These are phyloP conservation scores for Cyclostephanos tholiformis DNA, from an alignment of 108 stramenopile species.

Conservation along the genomic window DNA sequence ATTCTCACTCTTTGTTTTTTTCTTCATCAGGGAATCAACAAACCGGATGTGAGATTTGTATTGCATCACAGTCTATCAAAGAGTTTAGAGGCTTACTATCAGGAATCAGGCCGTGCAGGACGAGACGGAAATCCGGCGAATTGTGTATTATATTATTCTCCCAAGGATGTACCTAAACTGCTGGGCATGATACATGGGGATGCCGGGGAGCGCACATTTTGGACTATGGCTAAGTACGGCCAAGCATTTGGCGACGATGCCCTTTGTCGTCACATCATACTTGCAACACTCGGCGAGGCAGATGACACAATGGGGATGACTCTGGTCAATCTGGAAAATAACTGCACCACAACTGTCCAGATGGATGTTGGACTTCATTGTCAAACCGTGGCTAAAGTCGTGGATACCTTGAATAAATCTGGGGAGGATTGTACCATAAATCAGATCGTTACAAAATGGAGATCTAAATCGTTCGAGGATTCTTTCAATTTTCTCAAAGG, in stretches of 20 bases:
- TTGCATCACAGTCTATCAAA: slow-evolving; percentile 87
- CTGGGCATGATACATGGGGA: slow-evolving; percentile 72
- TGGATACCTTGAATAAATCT: slow-evolving; percentile 40
- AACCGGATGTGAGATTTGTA: slow-evolving; percentile 87
- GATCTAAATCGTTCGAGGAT: slow-evolving; percentile 46
- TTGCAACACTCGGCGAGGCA: slow-evolving; percentile 75
- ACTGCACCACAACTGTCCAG: slow-evolving; percentile 37
- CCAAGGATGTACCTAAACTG: slow-evolving; percentile 78
- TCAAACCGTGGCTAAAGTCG: slow-evolving; percentile 56
- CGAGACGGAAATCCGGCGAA: slow-evolving; percentile 86
- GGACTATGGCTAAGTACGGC: slow-evolving; percentile 79
- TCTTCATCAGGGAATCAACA: slow-evolving; percentile 78
- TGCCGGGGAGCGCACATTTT: slow-evolving; percentile 51
- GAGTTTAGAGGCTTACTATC: slow-evolving; percentile 92
- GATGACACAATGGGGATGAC: slow-evolving; percentile 29
- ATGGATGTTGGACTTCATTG: slow-evolving; percentile 67
- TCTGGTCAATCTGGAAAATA: slow-evolving; percentile 22
- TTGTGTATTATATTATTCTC: slow-evolving; percentile 86
- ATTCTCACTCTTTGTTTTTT: neutral
- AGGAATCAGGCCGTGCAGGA: slow-evolving; percentile 95
- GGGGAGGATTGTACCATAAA: slow-evolving; percentile 61
- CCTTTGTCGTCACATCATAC: slow-evolving; percentile 64
- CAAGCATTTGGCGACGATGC: slow-evolving; percentile 71
- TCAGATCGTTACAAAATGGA: slow-evolving; percentile 75
- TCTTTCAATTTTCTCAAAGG: slow-evolving; percentile 52